Evolutionary conservation across 208 protist genomes (phyloP), one percentile per base, ranked within the genome.

Genomic region (Leptomonas pyrrhocoris): DNA sequence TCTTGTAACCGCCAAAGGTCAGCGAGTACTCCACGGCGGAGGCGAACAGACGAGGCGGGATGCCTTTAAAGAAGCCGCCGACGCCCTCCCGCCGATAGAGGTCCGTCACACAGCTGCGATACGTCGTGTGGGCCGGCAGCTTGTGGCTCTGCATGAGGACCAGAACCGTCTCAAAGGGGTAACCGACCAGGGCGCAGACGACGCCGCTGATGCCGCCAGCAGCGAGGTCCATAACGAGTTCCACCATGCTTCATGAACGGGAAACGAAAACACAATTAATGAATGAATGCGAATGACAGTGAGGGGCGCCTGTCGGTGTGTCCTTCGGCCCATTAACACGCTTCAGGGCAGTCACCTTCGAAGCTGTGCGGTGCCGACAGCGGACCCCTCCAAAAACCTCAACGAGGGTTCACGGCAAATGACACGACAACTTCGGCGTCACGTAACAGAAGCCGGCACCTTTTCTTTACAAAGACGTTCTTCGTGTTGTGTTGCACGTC

Each of bases 141-240:
- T 57, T 63, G 74, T 80, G 64, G 19, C 80, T 70, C 73, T 97
- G 90, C 70, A 94, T 73, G n/a, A 87, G 81, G 31, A 91, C 89
- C 73, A 94, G 89, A 1, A 89, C 70, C 2, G 89, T 92, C 68
- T 95, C 93, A 34, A 94, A 80, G 8, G 87, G 89, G 68, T 94
- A 89, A 40, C 94, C 83, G 21, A 91, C 65, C 11, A 90, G n/a
- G 23, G 89, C 74, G 27, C 70, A 76, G n/a, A 73, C 79, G 0
- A 77, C 83, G 9, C 90, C 88, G 38, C 69, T 80, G 12, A 92
- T 25, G 0, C 77, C 84, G 27, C 90, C 92, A 6, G 88, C 77
- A 7, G 79, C 60, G 36, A 89, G 80, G 60, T 86, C 82, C 45
- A 46, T 74, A 0, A 36, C 57, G 25, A 34, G 43, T 36, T 55